A percentile compares a stretch with the other conserved stretches of the same genome.
These are phyloP conservation scores for Dioszegia aurantiaca DNA, from an alignment of 768 basidiomycete genomes.

Conservation along the genomic window DNA sequence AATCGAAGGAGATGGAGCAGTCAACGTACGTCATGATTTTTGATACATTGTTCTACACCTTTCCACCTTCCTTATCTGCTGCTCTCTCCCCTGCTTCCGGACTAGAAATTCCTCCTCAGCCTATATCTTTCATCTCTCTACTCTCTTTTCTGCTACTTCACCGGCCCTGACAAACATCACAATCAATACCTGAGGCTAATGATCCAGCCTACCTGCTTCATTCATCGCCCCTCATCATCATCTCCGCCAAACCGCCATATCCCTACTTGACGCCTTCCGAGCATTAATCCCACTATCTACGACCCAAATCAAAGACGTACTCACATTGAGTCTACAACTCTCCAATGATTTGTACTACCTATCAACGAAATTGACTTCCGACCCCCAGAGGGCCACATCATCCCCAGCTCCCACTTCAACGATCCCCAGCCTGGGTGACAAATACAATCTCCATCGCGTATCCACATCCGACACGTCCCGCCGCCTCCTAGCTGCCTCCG, in stretches of 20 bases:
- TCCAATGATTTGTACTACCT: slow-evolving; percentile 79
- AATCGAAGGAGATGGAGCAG: slow-evolving; percentile 57
- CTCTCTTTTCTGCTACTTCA: no score
- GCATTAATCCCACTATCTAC: slow-evolving; percentile 69
- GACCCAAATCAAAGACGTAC: slow-evolving; percentile 55
- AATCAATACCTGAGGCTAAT: neutral
- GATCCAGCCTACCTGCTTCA: slow-evolving; percentile 46
- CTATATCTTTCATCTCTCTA: no score
- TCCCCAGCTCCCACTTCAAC: neutral
- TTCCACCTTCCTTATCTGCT: no score
- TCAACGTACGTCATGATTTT: slow-evolving; percentile 53
- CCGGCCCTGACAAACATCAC: neutral
- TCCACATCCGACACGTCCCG: slow-evolving; percentile 52
- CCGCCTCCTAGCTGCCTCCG: slow-evolving; percentile 60
- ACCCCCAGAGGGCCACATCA: no score
- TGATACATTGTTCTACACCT: no score
- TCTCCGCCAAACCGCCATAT: slow-evolving; percentile 63
- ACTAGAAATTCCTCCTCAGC: no score
- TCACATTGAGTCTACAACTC: slow-evolving; percentile 66
- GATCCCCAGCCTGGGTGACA: slow-evolving; percentile 52
- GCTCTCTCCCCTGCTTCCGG: neutral
- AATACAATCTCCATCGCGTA: neutral
- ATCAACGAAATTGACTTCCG: slow-evolving; percentile 15
- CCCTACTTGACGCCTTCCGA: slow-evolving; percentile 73
- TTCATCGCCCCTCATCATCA: slow-evolving; percentile 53